Base-by-base conservation (phyloP, 176 grass and related monocot genomes). In the Echinochloa phyllopogon region DNA sequence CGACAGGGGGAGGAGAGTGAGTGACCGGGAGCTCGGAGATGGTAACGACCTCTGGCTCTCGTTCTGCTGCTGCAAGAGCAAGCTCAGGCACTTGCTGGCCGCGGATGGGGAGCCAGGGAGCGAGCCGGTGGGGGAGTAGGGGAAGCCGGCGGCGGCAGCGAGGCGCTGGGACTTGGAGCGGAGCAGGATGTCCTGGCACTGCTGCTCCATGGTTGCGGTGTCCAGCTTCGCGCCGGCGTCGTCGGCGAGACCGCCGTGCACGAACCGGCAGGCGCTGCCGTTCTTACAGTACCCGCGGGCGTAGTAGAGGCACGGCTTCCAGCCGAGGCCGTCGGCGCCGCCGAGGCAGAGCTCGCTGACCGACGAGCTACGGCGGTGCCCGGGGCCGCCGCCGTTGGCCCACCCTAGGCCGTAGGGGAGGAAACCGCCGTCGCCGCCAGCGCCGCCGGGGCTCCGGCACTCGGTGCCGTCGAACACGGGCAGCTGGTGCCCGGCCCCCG, bases 271-370 rank as follows among this genome's bases (percentile, higher is more conserved):
- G 0, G 84, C 87, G 69, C 83, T 91, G 65, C 96, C 96, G 81
- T 99, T 99, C 75, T 99, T 99, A 78, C 96, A 99, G 88, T 94
- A 99, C 0, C 96, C 96, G 33, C 96, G 91, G 0, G 96, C 94
- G 84, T 92, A 99, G 89, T 96, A 99, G 20, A 96, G 86, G 71
- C 96, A 99, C 1, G 91, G 96, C 74, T 96, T 95, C 96, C 93
- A 96, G 4, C 89, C 93, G 15, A 94, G 84, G 0, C 91, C 87
- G 4, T 83, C 77, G 3, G 57, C 80, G 0, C 87, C 92, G 1
- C 87, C 87, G 37, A 99, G 90, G 84, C 93, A 94, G 75, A 94
- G 81, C 76, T 99, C 96, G 75, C 89, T 90, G 14, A 94, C 95
- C 3, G 93, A 96, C 52, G 69, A 81, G 77, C 96, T 98, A 41